Percentiles rank a stretch among this genome's conserved stretches.
These are phyloP conservation scores for Globisporangium middletonii DNA, from an alignment of 352 stramenopile genomes.

Conservation along the genomic window DNA sequence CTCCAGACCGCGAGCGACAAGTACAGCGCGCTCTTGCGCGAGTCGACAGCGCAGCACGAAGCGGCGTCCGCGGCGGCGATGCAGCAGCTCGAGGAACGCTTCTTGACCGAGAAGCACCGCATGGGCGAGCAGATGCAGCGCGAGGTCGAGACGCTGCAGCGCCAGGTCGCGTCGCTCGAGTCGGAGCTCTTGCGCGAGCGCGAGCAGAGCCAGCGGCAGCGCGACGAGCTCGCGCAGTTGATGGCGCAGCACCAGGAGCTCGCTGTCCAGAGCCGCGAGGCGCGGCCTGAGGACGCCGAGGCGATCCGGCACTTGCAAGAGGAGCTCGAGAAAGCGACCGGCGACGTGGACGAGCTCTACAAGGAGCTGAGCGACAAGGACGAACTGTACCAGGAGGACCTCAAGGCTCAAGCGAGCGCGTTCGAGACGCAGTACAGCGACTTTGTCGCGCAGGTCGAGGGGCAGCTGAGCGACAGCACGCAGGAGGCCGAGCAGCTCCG, in stretches of 20 bases:
- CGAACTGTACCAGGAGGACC: slow-evolving; percentile 29
- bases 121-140: slow-evolving; percentile 31
- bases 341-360: slow-evolving; percentile 35
- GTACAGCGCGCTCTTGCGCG: slow-evolving; percentile 20
- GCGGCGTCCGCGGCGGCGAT: slow-evolving; percentile 33
- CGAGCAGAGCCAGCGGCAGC: slow-evolving; percentile 45
- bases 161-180: slow-evolving; percentile 36
- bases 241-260: slow-evolving; percentile 39
- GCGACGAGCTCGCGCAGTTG: slow-evolving; percentile 41
- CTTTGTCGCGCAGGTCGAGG: slow-evolving; percentile 44
- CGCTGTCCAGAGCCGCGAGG: slow-evolving; percentile 19
- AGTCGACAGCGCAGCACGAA: slow-evolving; percentile 31
- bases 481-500: slow-evolving; percentile 54
- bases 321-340: slow-evolving; percentile 26
- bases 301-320: slow-evolving; percentile 33
- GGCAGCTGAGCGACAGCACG: slow-evolving; percentile 38
- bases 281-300: slow-evolving; percentile 18
- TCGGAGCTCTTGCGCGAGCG: slow-evolving; percentile 41
- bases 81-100: slow-evolving; percentile 42
- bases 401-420: slow-evolving; percentile 40
- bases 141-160: slow-evolving; percentile 27
- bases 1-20: slow-evolving; percentile 31
- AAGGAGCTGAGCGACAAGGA: slow-evolving; percentile 46
- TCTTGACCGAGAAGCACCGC: slow-evolving; percentile 39
- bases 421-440: slow-evolving; percentile 60